Evolutionary conservation across 2,329 filamentous ascomycete species (phyloP).

Genomic region (Aspergillus thermomutatus): DNA sequence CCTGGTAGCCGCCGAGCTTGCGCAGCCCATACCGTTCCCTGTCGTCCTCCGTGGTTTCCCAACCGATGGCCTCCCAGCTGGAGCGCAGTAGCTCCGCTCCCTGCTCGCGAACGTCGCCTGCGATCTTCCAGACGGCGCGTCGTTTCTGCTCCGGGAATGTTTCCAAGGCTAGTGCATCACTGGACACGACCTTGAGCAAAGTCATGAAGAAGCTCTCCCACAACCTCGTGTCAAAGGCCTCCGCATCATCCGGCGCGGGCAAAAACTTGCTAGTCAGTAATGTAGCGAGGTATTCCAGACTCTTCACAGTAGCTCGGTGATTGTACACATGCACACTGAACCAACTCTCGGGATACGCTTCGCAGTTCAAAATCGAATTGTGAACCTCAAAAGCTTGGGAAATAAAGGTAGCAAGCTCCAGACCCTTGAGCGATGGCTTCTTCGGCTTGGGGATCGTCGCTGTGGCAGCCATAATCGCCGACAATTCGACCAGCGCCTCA

Average conservation of each 20-base stretch:
- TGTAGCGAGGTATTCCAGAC: conserved; percentile 74
- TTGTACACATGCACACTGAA: conserved; percentile 90
- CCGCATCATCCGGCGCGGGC: conserved; percentile 85
- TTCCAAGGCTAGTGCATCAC: conserved; percentile 82
- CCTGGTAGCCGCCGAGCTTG: conserved; percentile 93
- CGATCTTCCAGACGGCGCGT: conserved; percentile 97
- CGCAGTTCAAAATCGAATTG: conserved; percentile 82
- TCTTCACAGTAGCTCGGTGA: conserved; percentile 83
- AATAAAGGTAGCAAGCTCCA: conserved; percentile 71
- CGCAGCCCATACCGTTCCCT: conserved; percentile 70
- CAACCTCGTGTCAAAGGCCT: conserved; percentile 85
- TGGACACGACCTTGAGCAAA: conserved; percentile 82
- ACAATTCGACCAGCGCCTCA: conserved; percentile 83
- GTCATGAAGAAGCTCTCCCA: conserved; percentile 94
- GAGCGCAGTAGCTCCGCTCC: conserved; percentile 80
- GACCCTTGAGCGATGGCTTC: conserved; percentile 72
- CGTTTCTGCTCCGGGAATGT: conserved; percentile 97
- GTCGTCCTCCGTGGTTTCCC: conserved; percentile 85
- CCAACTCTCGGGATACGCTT: conserved; percentile 87
- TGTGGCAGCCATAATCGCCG: conserved; percentile 78
- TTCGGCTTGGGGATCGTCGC: conserved; percentile 71
- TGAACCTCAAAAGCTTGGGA: conserved; percentile 79
- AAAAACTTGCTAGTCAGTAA: conserved; percentile 81
- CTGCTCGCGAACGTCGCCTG: conserved; percentile 88
- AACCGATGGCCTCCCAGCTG: conserved; percentile 94